phyloP scores from a whole-genome alignment of 495 filamentous ascomycete genomes.

The Talaromyces proteolyticus region DNA sequence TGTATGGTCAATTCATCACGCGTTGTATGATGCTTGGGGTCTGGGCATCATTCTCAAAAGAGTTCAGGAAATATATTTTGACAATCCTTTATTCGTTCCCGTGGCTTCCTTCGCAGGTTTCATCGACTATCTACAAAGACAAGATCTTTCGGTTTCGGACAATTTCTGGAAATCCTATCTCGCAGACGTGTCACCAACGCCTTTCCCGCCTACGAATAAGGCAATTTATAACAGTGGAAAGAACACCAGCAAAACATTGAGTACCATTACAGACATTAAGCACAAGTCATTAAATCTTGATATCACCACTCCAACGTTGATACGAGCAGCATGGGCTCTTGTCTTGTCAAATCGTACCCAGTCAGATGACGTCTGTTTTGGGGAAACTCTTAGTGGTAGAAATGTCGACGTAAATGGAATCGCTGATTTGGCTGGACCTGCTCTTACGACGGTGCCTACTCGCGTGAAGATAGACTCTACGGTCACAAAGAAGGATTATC shows the following conservation, averaged over 20 bases:
- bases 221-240: neutral
- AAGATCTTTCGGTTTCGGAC: slow-evolving; percentile 27
- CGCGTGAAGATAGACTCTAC: slow-evolving; percentile 35
- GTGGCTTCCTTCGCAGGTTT: slow-evolving; percentile 31
- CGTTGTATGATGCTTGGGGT: slow-evolving; percentile 67
- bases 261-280: slow-evolving; percentile 9
- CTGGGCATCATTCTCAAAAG: slow-evolving; percentile 51
- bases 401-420: slow-evolving; percentile 44
- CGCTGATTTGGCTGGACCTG: slow-evolving; percentile 45
- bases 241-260: slow-evolving; percentile 1
- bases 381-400: slow-evolving; percentile 49
- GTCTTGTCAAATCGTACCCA: slow-evolving; percentile 37
- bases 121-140: slow-evolving; percentile 32
- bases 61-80: slow-evolving; percentile 42
- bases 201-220: slow-evolving; percentile 9
- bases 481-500: slow-evolving; percentile 27
- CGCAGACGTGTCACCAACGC: slow-evolving; percentile 12
- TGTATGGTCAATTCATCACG: slow-evolving; percentile 62
- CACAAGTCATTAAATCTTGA: slow-evolving; percentile 14
- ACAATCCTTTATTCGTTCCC: slow-evolving; percentile 1
- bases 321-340: slow-evolving; percentile 50
- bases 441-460: slow-evolving; percentile 46
- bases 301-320: slow-evolving; percentile 41
- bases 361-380: slow-evolving; percentile 47
- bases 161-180: slow-evolving; percentile 41